A percentile compares a stretch with the other conserved stretches of the same genome.
These are phyloP conservation scores for Ophiostoma sp. DNA, from an alignment of 2,329 filamentous ascomycete species.

Conservation along the genomic window DNA sequence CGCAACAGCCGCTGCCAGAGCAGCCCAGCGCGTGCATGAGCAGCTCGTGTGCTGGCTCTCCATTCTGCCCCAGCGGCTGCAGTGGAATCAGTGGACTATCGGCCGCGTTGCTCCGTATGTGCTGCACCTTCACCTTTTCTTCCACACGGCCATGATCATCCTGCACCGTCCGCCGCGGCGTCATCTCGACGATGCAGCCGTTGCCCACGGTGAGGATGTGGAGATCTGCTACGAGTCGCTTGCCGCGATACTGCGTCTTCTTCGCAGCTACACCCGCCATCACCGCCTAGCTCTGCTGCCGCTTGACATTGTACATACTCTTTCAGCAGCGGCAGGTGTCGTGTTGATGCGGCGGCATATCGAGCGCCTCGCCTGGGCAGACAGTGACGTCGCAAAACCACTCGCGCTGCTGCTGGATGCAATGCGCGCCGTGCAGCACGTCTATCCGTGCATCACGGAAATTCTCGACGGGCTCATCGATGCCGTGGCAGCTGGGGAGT, in stretches of 20 bases:
- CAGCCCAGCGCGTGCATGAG: neutral
- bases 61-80: constrained; percentile 41
- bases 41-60: constrained; percentile 31
- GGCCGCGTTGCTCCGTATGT: constrained; percentile 42
- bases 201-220: constrained; percentile 41
- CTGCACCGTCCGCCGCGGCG: constrained; percentile 45
- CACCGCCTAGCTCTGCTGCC: constrained; percentile 43
- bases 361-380: constrained; percentile 37
- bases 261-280: constrained; percentile 41
- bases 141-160: constrained; percentile 49
- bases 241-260: constrained; percentile 40
- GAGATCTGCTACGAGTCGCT: constrained; percentile 47
- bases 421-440: constrained; percentile 48
- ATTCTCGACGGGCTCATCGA: constrained; percentile 31
- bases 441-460: constrained; percentile 42
- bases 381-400: constrained; percentile 44
- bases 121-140: constrained; percentile 46
- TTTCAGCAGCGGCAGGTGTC: constrained; percentile 43
- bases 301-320: constrained; percentile 45
- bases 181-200: constrained; percentile 37
- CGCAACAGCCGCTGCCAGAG: neutral
- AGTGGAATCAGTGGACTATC: constrained; percentile 47
- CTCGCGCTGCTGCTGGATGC: constrained; percentile 34
- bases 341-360: constrained; percentile 44
- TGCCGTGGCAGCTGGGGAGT: constrained; percentile 27